Percentiles rank a stretch among this genome's conserved stretches.
phyloP scores from a whole-genome alignment of 495 filamentous ascomycete species.

The Podospora anserina region DNA sequence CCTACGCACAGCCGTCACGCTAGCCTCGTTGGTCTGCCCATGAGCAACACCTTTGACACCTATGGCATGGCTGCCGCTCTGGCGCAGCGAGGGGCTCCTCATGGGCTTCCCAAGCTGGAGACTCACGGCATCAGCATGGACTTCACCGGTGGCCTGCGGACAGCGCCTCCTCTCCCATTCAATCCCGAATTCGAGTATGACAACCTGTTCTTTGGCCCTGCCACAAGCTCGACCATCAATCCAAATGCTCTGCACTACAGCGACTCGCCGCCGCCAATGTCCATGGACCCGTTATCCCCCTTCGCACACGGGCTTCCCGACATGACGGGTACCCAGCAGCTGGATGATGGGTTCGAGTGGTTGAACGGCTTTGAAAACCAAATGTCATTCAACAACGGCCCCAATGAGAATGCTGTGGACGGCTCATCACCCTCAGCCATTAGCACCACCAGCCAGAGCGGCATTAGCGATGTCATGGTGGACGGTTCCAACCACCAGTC shows the following conservation, averaged over 20 bases:
- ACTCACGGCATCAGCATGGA: conserved; percentile 62
- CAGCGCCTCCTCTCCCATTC: conserved; percentile 74
- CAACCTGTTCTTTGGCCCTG: conserved; percentile 62
- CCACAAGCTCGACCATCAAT: conserved; percentile 74
- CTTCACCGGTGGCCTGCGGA: conserved; percentile 65
- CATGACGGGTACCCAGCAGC: conserved; percentile 52
- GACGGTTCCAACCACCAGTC: conserved; percentile 69
- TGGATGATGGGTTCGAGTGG: conserved; percentile 85
- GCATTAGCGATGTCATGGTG: conserved; percentile 87
- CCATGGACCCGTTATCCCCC: conserved; percentile 69
- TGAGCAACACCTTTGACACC: conserved; percentile 48
- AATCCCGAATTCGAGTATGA: conserved; percentile 73
- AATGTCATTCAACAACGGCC: conserved; percentile 62
- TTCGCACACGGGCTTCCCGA: conserved; percentile 64
- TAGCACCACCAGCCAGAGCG: conserved; percentile 87
- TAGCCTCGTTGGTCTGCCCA: conserved; percentile 62
- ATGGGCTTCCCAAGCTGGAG: conserved; percentile 79
- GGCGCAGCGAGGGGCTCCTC: conserved; percentile 59
- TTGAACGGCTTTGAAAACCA: conserved; percentile 76
- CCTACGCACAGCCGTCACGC: conserved; percentile 59
- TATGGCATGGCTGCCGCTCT: conserved; percentile 69
- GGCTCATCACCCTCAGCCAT: conserved; percentile 93
- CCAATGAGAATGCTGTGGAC: conserved; percentile 76
- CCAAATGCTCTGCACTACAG: conserved; percentile 92
- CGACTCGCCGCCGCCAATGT: conserved; percentile 72